Conservation (phyloP, 2,329 filamentous ascomycete species). For the Mycocentrospora acerina region DNA sequence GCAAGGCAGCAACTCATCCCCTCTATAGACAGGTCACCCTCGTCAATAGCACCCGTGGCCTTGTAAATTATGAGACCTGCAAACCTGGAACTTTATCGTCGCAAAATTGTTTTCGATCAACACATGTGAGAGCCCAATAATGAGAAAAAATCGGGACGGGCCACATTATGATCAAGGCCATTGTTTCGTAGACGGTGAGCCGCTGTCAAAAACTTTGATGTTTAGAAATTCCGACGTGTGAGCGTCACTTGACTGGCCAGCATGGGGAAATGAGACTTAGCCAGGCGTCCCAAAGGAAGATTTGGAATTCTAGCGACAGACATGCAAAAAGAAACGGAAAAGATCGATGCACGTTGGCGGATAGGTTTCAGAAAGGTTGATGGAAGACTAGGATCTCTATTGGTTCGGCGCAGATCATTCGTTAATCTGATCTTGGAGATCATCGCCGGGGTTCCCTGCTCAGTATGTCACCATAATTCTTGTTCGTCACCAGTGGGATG, state of each 20-base stretch:
- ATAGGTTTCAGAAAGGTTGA: conserved; percentile 27
- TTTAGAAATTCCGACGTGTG: conserved; percentile 8
- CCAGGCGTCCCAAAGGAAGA: conserved; percentile 11
- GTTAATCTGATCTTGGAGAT: conserved; percentile 41
- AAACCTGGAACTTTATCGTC: no score
- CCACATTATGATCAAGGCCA: conserved; percentile 16
- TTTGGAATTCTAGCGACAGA: conserved; percentile 15
- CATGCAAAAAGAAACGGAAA: conserved; percentile 16
- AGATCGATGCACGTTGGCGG: conserved; percentile 20
- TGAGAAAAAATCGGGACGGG: conserved; percentile 11
- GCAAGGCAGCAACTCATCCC: conserved; percentile 11
- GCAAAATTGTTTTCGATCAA: no score
- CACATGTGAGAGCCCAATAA: no score
- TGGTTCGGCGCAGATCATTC: conserved; percentile 34
- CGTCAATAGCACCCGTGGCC: conserved; percentile 2
- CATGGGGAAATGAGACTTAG: conserved; percentile 11
- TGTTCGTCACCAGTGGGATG: no score
- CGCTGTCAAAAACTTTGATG: conserved; percentile 29
- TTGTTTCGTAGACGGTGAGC: conserved; percentile 22
- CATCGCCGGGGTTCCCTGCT: conserved; percentile 27
- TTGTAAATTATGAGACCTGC: conserved; percentile 1
- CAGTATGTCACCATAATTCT: no score
- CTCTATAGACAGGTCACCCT: conserved; percentile 1
- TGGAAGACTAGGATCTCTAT: conserved; percentile 20
- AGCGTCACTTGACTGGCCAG: conserved; percentile 12